A percentile compares a stretch with the other conserved stretches of the same genome.
These are phyloP conservation scores for Pirum gemmata DNA, from an alignment of 78 protist species.

Conservation along the genomic window DNA sequence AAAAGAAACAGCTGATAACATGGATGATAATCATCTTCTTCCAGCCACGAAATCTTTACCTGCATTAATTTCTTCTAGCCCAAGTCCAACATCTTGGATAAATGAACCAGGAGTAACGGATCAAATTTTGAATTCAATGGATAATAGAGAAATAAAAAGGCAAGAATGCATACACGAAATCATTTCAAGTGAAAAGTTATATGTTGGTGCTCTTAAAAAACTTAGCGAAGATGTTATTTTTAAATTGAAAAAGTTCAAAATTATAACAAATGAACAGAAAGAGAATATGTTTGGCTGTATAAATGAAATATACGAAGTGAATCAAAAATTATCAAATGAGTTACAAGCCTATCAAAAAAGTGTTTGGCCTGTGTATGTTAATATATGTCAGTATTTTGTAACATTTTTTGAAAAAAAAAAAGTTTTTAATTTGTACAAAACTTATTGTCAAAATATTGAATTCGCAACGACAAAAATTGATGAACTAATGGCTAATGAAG, in stretches of 20 bases:
- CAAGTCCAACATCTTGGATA: not conserved
- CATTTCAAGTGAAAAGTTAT: not conserved
- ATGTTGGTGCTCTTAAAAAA: not conserved
- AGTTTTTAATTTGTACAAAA: too few species aligned
- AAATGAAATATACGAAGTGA: too few species aligned
- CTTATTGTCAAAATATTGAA: too few species aligned
- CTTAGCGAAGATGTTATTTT: not conserved
- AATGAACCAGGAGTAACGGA: not conserved
- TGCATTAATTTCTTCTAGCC: too few species aligned
- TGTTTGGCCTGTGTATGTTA: not conserved
- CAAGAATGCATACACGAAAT: constrained; percentile 13
- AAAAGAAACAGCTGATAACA: too few species aligned
- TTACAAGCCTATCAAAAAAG: too few species aligned
- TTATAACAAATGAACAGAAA: too few species aligned
- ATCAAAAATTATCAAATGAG: not conserved
- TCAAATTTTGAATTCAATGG: not conserved
- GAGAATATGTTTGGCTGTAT: not conserved
- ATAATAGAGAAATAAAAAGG: not conserved
- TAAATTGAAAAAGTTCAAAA: too few species aligned
- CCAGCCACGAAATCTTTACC: too few species aligned
- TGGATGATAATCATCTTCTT: too few species aligned
- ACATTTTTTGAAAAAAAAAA: not conserved
- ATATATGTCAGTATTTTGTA: not conserved
- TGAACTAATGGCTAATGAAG: too few species aligned
- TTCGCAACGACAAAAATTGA: too few species aligned